Conservation (phyloP, 1,284 basidiomycete genomes). For the Marasmius sp. region DNA sequence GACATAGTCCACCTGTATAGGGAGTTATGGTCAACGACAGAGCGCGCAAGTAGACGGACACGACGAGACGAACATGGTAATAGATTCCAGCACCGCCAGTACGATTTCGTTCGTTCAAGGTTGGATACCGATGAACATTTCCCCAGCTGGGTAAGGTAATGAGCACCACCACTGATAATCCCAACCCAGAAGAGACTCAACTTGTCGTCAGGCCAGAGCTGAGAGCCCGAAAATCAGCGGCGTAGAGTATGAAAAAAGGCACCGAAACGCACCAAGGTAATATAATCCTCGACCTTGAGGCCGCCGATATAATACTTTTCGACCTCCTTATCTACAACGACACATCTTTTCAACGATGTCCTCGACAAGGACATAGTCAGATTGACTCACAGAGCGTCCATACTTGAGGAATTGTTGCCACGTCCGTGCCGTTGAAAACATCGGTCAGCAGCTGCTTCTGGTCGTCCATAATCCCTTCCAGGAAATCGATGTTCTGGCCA, state of each 20-base stretch:
- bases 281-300: constrained; percentile 53
- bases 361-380: neutral
- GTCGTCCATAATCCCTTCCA: constrained; percentile 57
- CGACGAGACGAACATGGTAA: constrained; percentile 50
- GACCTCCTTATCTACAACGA: constrained; percentile 57
- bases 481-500: constrained; percentile 46
- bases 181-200: constrained; percentile 17
- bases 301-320: constrained; percentile 68
- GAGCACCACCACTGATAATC: neutral
- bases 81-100: constrained; percentile 69
- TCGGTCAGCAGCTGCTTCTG: constrained; percentile 63
- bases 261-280: constrained; percentile 41
- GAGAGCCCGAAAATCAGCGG: neutral
- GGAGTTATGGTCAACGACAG: neutral
- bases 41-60: neutral
- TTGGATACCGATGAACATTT: constrained; percentile 58
- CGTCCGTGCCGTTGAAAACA: constrained; percentile 50
- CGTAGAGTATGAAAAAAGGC: no score
- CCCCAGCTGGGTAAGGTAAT: constrained; percentile 43
- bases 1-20: constrained; percentile 47
- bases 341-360: neutral
- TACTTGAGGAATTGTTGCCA: constrained; percentile 58
- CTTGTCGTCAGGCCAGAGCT: constrained; percentile 60
- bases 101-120: constrained; percentile 49
- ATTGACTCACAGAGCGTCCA: constrained; percentile 58